Evolutionary conservation across 345 rosid species (phyloP), one percentile per base, ranked within the genome.

Genomic region (Murraya koenigii): DNA sequence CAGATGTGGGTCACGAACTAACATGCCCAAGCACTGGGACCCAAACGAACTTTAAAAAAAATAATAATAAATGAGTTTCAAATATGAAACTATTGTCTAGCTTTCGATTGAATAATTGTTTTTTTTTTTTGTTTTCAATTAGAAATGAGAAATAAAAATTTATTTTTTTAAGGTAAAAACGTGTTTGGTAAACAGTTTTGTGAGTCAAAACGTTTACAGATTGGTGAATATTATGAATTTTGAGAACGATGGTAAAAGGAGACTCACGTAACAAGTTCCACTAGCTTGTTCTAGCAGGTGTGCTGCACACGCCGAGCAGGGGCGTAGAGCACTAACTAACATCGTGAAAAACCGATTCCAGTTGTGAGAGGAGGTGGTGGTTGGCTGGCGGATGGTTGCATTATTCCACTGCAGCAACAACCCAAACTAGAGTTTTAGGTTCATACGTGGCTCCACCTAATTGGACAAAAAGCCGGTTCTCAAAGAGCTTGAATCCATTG

Each of bases 341-440:
- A 49, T n/a, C 15, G 66, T 20, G 19, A 52, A 63, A 63, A 69
- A 35, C 74, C 38, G 23, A 26, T 61, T 0, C 28, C 41, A 59
- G 69, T 70, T 19, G 83, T 6, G 56, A 71, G 52, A 47, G 81
- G 64, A 47, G 81, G 75, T 15, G 67, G 73, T 61, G 65, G 78
- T 65, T 80, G 69, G 71, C 69, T 38, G 74, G 80, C 70, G 15
- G 3, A 14, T 23, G 32, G 5, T 8, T 17, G 55, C 35, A 2
- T 11, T 52, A 30, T 23, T 78, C 39, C 1, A 3, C 13, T 63
- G 32, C 8, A 1, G 64, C 55, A 22, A 25, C 52, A 55, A 62
- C 25, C 54, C 52, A 5, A 0, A 8, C 41, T 19, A 26, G n/a
- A 22, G 15, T 20, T 47, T 56, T 9, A 26, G 30, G 47, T 2